These are phyloP conservation scores for Beta lomatogona DNA, from an alignment of 179 eudicot genomes.

Conservation along the genomic window DNA sequence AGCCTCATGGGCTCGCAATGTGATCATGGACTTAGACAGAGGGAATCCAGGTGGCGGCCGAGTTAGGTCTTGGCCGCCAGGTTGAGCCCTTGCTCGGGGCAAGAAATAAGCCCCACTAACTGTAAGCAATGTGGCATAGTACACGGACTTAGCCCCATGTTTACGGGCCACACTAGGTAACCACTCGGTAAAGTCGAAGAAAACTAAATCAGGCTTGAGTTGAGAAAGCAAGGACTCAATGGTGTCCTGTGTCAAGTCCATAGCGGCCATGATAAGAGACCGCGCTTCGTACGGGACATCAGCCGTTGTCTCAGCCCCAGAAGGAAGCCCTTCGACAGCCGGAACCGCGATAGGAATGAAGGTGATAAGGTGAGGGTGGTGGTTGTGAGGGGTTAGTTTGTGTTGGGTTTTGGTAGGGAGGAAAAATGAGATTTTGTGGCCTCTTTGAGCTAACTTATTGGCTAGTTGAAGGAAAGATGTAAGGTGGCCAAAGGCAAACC, in stretches of 20 bases:
- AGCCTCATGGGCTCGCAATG: not conserved
- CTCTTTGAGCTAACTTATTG: not conserved
- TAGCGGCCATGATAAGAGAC: not conserved
- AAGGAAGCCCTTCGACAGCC: not conserved
- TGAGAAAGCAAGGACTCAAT: not conserved
- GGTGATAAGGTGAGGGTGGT: not conserved
- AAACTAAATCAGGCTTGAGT: not conserved
- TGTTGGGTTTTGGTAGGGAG: constrained; percentile 4
- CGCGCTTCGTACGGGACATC: not conserved
- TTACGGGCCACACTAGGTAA: not conserved
- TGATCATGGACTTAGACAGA: not conserved
- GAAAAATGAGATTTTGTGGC: not conserved
- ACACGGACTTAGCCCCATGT: not conserved
- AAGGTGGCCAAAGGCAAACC: constrained; percentile 4
- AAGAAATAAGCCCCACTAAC: constrained; percentile 6
- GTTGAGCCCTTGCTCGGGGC: constrained; percentile 1
- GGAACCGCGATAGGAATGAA: not conserved
- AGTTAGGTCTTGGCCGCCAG: not conserved
- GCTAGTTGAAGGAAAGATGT: constrained; percentile 7
- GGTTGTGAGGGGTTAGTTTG: constrained; percentile 2
- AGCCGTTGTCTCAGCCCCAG: constrained; percentile 7
- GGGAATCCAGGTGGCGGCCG: not conserved
- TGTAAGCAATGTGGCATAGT: not conserved
- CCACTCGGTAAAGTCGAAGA: constrained; percentile 3
- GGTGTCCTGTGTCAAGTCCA: not conserved